Conservation (phyloP, 306 rosid genomes). For the Gastrolobium bilobum region DNA sequence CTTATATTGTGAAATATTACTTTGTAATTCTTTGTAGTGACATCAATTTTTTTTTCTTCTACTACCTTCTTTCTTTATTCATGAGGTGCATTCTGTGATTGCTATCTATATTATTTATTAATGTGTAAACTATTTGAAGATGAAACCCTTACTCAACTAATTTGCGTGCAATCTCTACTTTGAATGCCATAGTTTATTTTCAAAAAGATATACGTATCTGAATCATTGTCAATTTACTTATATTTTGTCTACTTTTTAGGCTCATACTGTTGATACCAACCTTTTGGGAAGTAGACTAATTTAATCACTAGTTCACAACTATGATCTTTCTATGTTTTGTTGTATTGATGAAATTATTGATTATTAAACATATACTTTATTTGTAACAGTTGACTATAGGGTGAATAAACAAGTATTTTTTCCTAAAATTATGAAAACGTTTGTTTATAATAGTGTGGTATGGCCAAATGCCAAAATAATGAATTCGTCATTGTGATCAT, state of each 20-base stretch:
- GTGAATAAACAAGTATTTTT: background rate
- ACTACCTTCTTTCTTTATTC: background rate
- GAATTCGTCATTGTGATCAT: conserved; percentile 11
- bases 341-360: background rate
- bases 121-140: conserved; percentile 4
- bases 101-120: background rate
- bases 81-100: background rate
- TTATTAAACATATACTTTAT: background rate
- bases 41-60: conserved; percentile 4
- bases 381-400: conserved; percentile 16
- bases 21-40: background rate
- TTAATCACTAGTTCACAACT: background rate
- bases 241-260: background rate
- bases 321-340: background rate
- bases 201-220: conserved; percentile 16
- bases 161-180: conserved; percentile 25
- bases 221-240: conserved; percentile 18
- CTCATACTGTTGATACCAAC: background rate
- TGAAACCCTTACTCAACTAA: conserved; percentile 18
- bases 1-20: conserved; percentile 22
- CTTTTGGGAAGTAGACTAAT: conserved; percentile 3
- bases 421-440: background rate
- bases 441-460: background rate
- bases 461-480: conserved; percentile 44
- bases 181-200: conserved; percentile 5